phyloP scores from a whole-genome alignment of 2,329 filamentous ascomycete genomes.

The Paraconiothyrium brasiliense region DNA sequence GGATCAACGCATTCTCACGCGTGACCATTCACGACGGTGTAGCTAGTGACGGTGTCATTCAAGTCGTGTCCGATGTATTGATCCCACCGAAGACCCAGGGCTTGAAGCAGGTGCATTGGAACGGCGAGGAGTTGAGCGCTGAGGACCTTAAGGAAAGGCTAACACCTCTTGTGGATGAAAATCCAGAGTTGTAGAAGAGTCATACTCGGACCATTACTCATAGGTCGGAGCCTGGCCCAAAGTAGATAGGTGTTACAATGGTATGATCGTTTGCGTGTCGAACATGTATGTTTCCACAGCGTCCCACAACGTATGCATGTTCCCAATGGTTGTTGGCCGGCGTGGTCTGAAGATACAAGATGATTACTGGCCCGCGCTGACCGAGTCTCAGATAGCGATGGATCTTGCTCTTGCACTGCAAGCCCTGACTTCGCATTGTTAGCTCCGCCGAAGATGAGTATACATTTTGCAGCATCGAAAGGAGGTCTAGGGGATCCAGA shows the following conservation, averaged over 20 bases:
- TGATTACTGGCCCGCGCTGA: background rate
- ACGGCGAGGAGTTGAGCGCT: conserved; percentile 63
- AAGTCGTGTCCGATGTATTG: conserved; percentile 76
- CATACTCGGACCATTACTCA: background rate
- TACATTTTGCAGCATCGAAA: background rate
- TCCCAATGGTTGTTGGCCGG: background rate
- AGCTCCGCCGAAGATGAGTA: background rate
- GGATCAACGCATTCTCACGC: conserved; percentile 75
- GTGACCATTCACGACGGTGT: conserved; percentile 76
- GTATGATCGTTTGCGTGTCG: background rate
- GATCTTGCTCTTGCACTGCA: background rate
- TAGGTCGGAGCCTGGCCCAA: background rate
- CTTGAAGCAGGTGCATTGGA: conserved; percentile 47
- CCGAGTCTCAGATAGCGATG: background rate
- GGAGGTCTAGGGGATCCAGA: background rate
- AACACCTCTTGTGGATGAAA: conserved; percentile 43
- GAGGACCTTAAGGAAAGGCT: conserved; percentile 68
- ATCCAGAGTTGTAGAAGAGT: conserved; percentile 41
- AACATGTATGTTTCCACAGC: background rate
- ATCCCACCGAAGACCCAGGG: conserved; percentile 74
- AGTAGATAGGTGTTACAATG: background rate
- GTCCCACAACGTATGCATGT: background rate
- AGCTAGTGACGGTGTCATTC: conserved; percentile 82
- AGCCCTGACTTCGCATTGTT: background rate
- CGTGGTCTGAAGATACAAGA: background rate